These are phyloP conservation scores for Colletotrichum liaoningense DNA, from an alignment of 2,329 filamentous ascomycete genomes.

Conservation along the genomic window DNA sequence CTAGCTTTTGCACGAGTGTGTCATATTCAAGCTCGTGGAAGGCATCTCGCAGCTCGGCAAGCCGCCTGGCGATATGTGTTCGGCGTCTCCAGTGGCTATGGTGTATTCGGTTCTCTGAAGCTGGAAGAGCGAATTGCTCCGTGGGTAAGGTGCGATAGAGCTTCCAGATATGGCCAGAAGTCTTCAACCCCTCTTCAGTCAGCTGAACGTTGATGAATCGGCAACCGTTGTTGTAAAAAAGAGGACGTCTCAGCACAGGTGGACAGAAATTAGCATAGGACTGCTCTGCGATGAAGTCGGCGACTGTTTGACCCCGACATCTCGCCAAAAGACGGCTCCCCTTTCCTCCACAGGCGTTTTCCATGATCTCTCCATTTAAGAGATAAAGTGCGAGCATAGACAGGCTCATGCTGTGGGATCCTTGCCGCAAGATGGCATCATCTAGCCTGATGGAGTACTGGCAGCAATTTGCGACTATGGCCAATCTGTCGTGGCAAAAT, in stretches of 20 bases:
- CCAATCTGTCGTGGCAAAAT: neutral
- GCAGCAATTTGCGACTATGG: constrained; percentile 13
- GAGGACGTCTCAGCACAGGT: neutral
- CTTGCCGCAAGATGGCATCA: neutral
- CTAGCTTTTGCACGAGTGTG: too few species aligned
- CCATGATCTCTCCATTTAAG: neutral
- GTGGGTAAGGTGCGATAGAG: too few species aligned
- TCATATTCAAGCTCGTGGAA: too few species aligned
- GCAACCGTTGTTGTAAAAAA: neutral
- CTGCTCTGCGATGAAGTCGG: neutral
- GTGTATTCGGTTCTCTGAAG: too few species aligned
- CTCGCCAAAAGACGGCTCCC: rapidly evolving
- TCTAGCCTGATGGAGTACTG: neutral
- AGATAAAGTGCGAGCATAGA: neutral
- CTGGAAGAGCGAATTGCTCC: too few species aligned
- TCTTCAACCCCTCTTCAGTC: too few species aligned
- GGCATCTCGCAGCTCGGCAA: too few species aligned
- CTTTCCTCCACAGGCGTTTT: too few species aligned
- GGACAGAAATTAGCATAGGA: neutral
- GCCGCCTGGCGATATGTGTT: too few species aligned
- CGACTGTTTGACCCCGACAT: neutral
- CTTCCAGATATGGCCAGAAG: too few species aligned
- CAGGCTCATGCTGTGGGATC: neutral
- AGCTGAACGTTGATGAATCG: neutral
- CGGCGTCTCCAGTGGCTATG: too few species aligned